These are phyloP conservation scores for Penicillium decumbens DNA, from an alignment of 2,329 filamentous ascomycete species.

Conservation along the genomic window DNA sequence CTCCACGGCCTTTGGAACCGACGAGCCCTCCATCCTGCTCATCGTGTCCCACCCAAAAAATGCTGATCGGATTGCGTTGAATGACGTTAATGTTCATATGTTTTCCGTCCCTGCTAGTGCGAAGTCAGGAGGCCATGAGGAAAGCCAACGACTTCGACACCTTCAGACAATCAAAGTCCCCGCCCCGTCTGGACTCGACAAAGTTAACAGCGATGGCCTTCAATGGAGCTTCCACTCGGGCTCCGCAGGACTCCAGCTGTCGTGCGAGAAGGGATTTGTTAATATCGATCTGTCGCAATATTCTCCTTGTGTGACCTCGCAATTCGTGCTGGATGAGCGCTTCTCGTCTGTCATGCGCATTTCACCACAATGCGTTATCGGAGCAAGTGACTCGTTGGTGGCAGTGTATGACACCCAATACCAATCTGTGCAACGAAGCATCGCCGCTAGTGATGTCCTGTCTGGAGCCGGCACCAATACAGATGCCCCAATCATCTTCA, in stretches of 20 bases:
- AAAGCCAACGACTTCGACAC: slow-evolving; percentile 36
- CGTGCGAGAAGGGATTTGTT: slow-evolving; percentile 38
- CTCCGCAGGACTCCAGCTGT: slow-evolving; percentile 38
- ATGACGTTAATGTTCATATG: slow-evolving; percentile 38
- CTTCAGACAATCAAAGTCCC: slow-evolving; percentile 37
- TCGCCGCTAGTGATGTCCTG: slow-evolving; percentile 32
- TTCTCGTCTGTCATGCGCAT: slow-evolving; percentile 44
- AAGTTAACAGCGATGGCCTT: slow-evolving; percentile 23
- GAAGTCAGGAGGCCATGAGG: slow-evolving; percentile 20
- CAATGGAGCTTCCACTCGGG: slow-evolving; percentile 41
- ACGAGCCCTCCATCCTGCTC: slow-evolving; percentile 36
- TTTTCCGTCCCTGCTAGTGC: slow-evolving; percentile 35
- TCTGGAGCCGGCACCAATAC: slow-evolving; percentile 20
- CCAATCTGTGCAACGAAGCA: slow-evolving; percentile 43
- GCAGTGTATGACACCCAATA: slow-evolving; percentile 47
- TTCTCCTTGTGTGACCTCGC: slow-evolving; percentile 36
- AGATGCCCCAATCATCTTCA: slow-evolving; percentile 32
- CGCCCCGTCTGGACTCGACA: slow-evolving; percentile 25
- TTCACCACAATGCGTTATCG: slow-evolving; percentile 42
- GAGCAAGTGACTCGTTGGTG: slow-evolving; percentile 39
- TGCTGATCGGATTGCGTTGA: slow-evolving; percentile 26
- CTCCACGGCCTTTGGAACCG: slow-evolving; percentile 23
- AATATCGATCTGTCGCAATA: slow-evolving; percentile 44
- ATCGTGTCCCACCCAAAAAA: slow-evolving; percentile 39
- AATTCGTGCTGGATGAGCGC: slow-evolving; percentile 36